Base-by-base conservation (phyloP, 768 basidiomycete genomes). In the Leccinum aurantiacum region DNA sequence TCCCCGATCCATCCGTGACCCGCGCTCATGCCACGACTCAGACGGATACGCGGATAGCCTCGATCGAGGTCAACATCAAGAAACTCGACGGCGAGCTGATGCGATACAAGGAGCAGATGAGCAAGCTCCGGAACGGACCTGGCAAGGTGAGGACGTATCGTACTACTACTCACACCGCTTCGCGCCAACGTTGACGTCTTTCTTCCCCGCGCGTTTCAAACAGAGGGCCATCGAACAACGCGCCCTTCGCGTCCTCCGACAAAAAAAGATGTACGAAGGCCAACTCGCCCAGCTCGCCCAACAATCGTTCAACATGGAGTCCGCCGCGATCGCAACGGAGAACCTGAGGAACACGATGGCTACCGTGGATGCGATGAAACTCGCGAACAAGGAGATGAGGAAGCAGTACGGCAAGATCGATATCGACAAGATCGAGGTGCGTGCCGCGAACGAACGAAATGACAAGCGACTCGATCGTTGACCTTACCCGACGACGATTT, bases 281-380 rank as follows among this genome's bases (percentile, higher is more conserved):
- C 97, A 99, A 73, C 83, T 98, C 41, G 82, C 86, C 9, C 94
- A 97, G 74, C 82, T 99, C 15, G 80, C 90, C 29, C 97, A 98
- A 72, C 97, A 98, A 74, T 89, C 92, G 24, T 98, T 93, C 80
- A 98, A 99, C 76, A 98, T 98, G 91, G 95, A 99, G 78, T 94
- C 91, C 57, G 90, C 95, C 13, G 85, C 91, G 14, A 86, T 98
- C 68, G 88, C 93, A 9, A 98, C 96, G n/a, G 97, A 98, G 77
- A 98, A 98, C 75, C 75, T 98, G 68, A 87, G 93, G 64, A 98
- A 98, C 73, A 98, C 97, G 68, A 98, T 99, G 96, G 96, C 93
- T 13, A 98, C 97, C 0, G 86, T 98, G 29, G 93, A 97, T 65
- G 97, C 95, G 6, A 98, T 99, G 95, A 86, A 93, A 71, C 70